These are phyloP conservation scores for Petunia secreta DNA, from an alignment of 257 asterid species.

Conservation along the genomic window DNA sequence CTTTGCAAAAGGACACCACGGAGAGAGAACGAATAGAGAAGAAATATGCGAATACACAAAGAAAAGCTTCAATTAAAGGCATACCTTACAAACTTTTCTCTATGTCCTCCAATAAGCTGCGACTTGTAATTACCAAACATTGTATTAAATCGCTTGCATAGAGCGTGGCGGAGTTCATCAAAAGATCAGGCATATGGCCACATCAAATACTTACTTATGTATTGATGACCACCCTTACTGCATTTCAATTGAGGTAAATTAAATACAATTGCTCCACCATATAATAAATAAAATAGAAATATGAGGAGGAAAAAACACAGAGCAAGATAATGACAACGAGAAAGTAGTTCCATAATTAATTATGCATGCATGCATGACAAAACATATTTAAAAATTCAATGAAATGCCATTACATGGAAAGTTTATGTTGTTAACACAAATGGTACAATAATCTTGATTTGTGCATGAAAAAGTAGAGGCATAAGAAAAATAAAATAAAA, in stretches of 20 bases:
- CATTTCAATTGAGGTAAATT: neutral
- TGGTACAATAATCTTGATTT: neutral
- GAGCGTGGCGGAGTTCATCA: conserved; percentile 31
- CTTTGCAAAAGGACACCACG: neutral
- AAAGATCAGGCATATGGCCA: conserved; percentile 29
- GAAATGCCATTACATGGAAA: neutral
- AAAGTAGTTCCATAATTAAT: neutral
- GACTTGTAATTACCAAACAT: conserved; percentile 71
- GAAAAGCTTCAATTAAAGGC: neutral
- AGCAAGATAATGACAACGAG: neutral
- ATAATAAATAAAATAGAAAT: neutral
- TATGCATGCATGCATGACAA: conserved; percentile 21
- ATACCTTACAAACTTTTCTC: conserved; percentile 86
- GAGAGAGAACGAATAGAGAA: conserved; percentile 3
- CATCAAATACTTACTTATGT: neutral
- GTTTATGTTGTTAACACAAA: neutral
- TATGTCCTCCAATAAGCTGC: conserved; percentile 74
- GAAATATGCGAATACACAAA: neutral
- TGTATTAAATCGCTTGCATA: conserved; percentile 40
- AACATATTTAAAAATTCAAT: neutral
- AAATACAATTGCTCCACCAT: neutral
- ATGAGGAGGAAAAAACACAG: neutral
- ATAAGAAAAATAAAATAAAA: too few species aligned
- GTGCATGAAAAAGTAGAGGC: neutral
- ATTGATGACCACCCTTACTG: neutral